Evolutionary conservation across 2,329 filamentous ascomycete genomes (phyloP).

Genomic region (Cercospora zeina): DNA sequence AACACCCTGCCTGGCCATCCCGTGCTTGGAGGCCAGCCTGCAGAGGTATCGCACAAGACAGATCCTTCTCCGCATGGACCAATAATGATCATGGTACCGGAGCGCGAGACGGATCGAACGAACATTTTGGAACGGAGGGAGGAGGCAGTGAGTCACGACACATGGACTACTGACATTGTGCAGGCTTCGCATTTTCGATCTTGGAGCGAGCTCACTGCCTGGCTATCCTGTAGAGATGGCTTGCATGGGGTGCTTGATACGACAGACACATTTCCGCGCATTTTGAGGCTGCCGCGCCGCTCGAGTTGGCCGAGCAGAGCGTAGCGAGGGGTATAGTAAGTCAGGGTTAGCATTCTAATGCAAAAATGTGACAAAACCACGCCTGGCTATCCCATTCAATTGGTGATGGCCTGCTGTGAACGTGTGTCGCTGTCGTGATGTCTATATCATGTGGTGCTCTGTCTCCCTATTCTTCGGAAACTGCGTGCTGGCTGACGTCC

Average conservation of each 20-base stretch:
- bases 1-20: not conserved
- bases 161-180: not conserved
- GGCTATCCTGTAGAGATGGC: conserved; percentile 9
- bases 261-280: not conserved
- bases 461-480: not conserved
- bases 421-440: not conserved
- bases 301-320: not conserved
- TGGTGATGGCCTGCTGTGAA: not conserved
- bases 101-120: not conserved
- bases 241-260: not conserved
- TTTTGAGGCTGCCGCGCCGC: not conserved
- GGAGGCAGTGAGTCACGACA: conserved; percentile 3
- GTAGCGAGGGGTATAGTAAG: not conserved
- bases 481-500: not conserved
- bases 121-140: not conserved
- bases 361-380: not conserved
- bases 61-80: not conserved
- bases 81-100: not conserved
- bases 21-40: conserved; percentile 1
- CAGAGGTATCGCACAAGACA: not conserved
- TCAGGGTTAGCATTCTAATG: not conserved
- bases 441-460: not conserved
- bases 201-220: not conserved
- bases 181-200: not conserved
- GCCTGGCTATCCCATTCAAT: not conserved